These are phyloP conservation scores for Luffa acutangula DNA, from an alignment of 306 rosid genomes.

Conservation along the genomic window DNA sequence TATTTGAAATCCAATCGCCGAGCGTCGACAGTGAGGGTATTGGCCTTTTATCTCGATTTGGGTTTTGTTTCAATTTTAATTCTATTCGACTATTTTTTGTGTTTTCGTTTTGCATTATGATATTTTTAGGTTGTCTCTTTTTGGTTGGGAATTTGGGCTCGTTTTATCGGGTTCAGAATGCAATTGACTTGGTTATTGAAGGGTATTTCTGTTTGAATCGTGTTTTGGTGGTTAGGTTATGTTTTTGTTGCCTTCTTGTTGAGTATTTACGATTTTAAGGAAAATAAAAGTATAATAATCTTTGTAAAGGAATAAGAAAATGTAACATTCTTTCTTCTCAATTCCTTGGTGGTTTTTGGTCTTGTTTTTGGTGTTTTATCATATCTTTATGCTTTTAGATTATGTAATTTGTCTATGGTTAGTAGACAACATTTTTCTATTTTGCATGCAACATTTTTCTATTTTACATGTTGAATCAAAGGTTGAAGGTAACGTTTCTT, in stretches of 20 bases:
- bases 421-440: background rate
- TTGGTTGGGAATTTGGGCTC: background rate
- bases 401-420: background rate
- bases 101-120: background rate
- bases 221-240: background rate
- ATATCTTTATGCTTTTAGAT: background rate
- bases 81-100: background rate
- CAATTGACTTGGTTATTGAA: background rate
- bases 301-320: background rate
- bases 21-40: background rate
- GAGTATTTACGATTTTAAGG: background rate
- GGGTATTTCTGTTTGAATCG: background rate
- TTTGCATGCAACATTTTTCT: background rate
- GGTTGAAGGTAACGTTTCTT: background rate
- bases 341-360: background rate
- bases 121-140: background rate
- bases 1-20: background rate
- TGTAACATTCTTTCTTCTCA: background rate
- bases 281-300: background rate
- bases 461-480: background rate
- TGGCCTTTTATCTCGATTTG: background rate
- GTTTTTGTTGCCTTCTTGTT: constrained; percentile 4
- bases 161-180: background rate
- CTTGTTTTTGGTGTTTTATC: background rate
- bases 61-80: background rate